phyloP scores from a whole-genome alignment of 345 rosid genomes.

The Odontarrhena argentea region DNA sequence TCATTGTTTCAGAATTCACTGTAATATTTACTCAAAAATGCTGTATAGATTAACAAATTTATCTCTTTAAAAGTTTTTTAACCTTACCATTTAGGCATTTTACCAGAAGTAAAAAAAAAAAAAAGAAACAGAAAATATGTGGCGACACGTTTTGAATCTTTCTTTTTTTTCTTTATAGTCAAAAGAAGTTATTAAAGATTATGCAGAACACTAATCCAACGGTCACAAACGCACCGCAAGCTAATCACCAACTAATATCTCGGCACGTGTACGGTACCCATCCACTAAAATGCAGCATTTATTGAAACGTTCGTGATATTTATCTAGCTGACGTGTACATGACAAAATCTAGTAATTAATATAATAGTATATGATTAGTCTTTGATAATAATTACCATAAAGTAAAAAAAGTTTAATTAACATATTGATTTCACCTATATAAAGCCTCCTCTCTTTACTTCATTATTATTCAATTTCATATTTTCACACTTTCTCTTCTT shows the following conservation, averaged over 20 bases:
- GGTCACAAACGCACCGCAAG: conserved; percentile 7
- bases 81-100: no score
- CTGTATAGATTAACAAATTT: no score
- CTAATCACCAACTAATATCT: conserved; percentile 9
- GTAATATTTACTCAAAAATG: no score
- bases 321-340: conserved; percentile 34
- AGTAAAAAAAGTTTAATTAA: no score
- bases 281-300: conserved; percentile 33
- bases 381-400: no score
- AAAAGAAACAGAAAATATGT: background rate
- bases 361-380: no score
- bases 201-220: background rate
- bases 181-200: conserved; percentile 13
- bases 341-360: no score
- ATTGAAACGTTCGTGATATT: conserved; percentile 27
- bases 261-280: conserved; percentile 30
- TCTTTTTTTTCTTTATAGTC: background rate
- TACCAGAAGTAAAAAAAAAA: background rate
- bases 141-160: background rate
- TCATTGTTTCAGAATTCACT: no score
- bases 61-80: no score
- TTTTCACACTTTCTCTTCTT: background rate
- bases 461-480: no score
- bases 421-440: no score
- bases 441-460: no score